Base-by-base conservation (phyloP, 108 stramenopile species). In the Fragilariopsis cylindrus region DNA sequence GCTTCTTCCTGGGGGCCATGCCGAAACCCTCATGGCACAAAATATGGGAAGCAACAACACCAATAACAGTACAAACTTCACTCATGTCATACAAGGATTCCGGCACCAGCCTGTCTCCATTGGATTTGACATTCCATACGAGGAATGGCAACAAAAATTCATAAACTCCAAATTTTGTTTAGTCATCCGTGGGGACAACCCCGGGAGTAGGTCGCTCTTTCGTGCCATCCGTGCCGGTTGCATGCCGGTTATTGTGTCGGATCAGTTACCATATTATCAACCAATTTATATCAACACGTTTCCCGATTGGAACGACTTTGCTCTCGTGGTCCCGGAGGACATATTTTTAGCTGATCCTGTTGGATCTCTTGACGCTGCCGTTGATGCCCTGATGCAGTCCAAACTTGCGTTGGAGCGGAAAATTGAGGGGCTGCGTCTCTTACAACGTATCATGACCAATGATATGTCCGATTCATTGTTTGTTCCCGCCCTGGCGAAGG, bases 401-500 rank as follows among this genome's bases (percentile, higher is more conserved):
- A 49, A 57, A 30, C 11, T 39, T 7, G 16, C 70, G 47, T 30
- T 81, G 1, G 46, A 60, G 57, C 46, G 68, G 39, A 81, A 81
- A 57, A 53, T 85, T 40, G 30, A 72, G 49, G 68, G 60, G 30
- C 47, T 82, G 69, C 48, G 21, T 2, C 71, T 81, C 15, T 60
- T 64, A 11, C 81, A 85, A 47, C 52, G 77, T 53, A 56, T 81
- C 5, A 2, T 82, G 12, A 8, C 76, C 41, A 46, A 50, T 11
- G 81, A 85, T 63, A 71, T 79, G 40, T 70, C 81, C 11, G 40
- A 70, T 12, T 57, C 69, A 3, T 57, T 85, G 46, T 82, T 85
- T 69, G 77, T 79, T 45, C 84, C 80, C 39, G 80, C 84, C 8
- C 77, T 84, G 66, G 45, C 74, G 18, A 56, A 60, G 39, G 83